Conservation (phyloP, 441 rosid genomes). For the Gossypium gossypioides region DNA sequence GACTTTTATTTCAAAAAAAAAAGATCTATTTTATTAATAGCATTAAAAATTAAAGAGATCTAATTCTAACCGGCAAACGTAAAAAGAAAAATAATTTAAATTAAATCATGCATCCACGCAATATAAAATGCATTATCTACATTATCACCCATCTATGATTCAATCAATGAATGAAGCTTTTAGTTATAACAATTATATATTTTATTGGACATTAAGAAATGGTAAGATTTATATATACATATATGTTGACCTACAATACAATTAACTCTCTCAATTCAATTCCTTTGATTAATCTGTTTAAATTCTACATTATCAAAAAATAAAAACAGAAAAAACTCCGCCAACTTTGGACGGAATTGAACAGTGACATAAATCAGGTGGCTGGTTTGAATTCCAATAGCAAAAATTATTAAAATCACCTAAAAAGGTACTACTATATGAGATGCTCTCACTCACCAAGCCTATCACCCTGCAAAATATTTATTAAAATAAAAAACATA, state of each 20-base stretch:
- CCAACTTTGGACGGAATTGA: neutral
- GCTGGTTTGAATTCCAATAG: neutral
- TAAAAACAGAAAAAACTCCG: too few relatives aligned
- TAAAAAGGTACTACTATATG: neutral
- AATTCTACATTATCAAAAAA: too few relatives aligned
- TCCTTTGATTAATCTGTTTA: too few relatives aligned
- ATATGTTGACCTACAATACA: neutral
- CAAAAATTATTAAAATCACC: neutral
- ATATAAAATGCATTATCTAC: too few relatives aligned
- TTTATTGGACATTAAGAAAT: neutral
- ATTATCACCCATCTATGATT: too few relatives aligned
- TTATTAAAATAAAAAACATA: too few relatives aligned
- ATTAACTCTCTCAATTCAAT: neutral
- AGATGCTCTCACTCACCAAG: neutral
- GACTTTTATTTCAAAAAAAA: too few relatives aligned
- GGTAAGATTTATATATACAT: neutral
- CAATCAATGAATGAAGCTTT: neutral
- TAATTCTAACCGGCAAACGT: too few relatives aligned
- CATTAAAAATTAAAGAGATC: too few relatives aligned
- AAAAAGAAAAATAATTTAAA: too few relatives aligned
- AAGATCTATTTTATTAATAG: too few relatives aligned
- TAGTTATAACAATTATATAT: neutral
- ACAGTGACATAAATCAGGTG: neutral
- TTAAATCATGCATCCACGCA: too few relatives aligned
- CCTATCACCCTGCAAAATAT: constrained; percentile 7